Conservation (phyloP, 2,329 filamentous ascomycete genomes). For the Beauveria brongniartii region DNA sequence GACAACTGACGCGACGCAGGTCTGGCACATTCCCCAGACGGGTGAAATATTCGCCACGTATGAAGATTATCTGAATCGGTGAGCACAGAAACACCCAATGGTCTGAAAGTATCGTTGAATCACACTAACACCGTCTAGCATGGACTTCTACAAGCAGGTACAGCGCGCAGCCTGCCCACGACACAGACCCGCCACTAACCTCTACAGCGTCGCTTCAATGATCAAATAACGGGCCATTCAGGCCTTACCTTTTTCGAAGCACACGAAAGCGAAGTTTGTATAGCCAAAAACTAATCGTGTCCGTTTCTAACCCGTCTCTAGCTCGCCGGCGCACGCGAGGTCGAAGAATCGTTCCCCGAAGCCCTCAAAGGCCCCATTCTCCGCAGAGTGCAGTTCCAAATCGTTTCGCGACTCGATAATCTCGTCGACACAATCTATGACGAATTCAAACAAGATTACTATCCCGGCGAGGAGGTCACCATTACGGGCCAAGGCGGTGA, state of each 20-base stretch:
- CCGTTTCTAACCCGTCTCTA: slow-evolving; percentile 24
- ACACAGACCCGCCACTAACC: neutral
- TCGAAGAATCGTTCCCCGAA: slow-evolving; percentile 87
- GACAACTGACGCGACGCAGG: slow-evolving; percentile 41
- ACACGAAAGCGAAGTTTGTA: slow-evolving; percentile 75
- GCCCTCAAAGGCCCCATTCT: slow-evolving; percentile 84
- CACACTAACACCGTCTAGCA: slow-evolving; percentile 38
- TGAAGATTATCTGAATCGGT: slow-evolving; percentile 80
- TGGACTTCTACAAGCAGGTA: slow-evolving; percentile 92
- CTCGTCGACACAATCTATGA: slow-evolving; percentile 60
- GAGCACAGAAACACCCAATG: slow-evolving; percentile 25
- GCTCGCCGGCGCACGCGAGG: slow-evolving; percentile 75
- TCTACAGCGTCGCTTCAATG: slow-evolving; percentile 75
- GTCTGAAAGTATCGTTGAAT: neutral
- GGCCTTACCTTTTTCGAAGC: slow-evolving; percentile 89
- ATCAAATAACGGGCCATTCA: slow-evolving; percentile 91
- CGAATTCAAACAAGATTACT: slow-evolving; percentile 84
- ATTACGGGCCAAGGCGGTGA: slow-evolving; percentile 64
- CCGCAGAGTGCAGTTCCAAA: slow-evolving; percentile 85
- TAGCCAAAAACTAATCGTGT: neutral
- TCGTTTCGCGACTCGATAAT: slow-evolving; percentile 80
- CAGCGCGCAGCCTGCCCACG: slow-evolving; percentile 19
- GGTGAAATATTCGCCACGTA: slow-evolving; percentile 85
- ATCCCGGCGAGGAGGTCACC: slow-evolving; percentile 76
- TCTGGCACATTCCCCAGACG: slow-evolving; percentile 87